A percentile compares a stretch with the other conserved stretches of the same genome.
phyloP scores from a whole-genome alignment of 495 filamentous ascomycete genomes.

The Aspergillus campestris region DNA sequence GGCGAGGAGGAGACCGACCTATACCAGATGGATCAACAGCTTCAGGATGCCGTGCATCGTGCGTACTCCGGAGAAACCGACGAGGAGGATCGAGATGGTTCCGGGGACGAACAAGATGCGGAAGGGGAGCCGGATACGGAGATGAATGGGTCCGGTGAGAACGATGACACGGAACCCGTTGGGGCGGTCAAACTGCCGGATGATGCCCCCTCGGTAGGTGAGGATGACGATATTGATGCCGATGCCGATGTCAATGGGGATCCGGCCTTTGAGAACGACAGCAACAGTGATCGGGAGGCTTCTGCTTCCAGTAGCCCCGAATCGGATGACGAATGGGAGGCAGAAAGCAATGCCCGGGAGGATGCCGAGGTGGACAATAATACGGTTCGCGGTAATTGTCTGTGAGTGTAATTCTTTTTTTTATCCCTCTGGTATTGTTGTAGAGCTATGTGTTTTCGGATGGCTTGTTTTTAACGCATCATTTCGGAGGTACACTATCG shows the following conservation, averaged over 20 bases:
- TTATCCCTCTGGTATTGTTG: neutral
- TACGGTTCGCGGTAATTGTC: slow-evolving; percentile 52
- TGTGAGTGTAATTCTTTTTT: slow-evolving; percentile 43
- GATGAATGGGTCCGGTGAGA: slow-evolving; percentile 24
- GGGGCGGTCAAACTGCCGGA: slow-evolving; percentile 67
- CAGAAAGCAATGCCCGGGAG: slow-evolving; percentile 52
- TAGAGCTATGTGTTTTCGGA: too few species aligned
- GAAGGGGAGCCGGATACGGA: slow-evolving; percentile 20
- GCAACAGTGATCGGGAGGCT: slow-evolving; percentile 35
- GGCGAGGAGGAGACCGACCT: slow-evolving; percentile 43
- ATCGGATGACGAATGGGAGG: slow-evolving; percentile 67
- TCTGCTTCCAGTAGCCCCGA: slow-evolving; percentile 49
- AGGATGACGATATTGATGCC: slow-evolving; percentile 33
- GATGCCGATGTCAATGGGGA: slow-evolving; percentile 38
- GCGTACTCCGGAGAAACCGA: slow-evolving; percentile 44
- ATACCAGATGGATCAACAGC: slow-evolving; percentile 38
- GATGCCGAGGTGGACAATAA: slow-evolving; percentile 58
- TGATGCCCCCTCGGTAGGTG: slow-evolving; percentile 37
- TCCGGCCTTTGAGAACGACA: slow-evolving; percentile 31
- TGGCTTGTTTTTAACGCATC: too few species aligned
- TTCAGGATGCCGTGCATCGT: slow-evolving; percentile 44
- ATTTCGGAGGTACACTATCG: too few species aligned
- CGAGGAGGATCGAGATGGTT: slow-evolving; percentile 30
- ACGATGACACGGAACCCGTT: slow-evolving; percentile 53
- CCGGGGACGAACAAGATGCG: slow-evolving; percentile 28